phyloP scores from a whole-genome alignment of 495 filamentous ascomycete genomes.

The Neurospora sublineolata region DNA sequence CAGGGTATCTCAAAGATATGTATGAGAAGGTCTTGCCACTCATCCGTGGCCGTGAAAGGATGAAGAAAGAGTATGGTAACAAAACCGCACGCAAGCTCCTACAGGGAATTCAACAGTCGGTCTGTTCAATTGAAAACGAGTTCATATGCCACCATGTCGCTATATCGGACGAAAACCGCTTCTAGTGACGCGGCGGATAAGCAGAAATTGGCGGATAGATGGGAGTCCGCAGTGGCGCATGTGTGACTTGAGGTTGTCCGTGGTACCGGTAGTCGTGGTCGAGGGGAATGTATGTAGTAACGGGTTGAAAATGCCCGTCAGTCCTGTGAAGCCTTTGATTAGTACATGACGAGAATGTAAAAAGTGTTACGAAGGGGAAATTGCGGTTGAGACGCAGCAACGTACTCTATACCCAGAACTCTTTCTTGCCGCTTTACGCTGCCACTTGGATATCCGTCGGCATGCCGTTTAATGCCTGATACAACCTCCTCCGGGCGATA shows the following conservation, averaged over 20 bases:
- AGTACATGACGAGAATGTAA: neutral
- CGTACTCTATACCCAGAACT: slow-evolving; percentile 16
- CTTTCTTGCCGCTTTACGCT: slow-evolving; percentile 12
- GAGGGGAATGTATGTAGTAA: neutral
- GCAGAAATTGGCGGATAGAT: neutral
- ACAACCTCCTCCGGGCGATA: neutral
- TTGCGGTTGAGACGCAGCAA: neutral
- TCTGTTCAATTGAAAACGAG: neutral
- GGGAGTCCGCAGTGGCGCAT: neutral
- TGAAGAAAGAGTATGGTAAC: neutral
- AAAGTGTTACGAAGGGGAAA: neutral
- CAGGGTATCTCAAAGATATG: neutral
- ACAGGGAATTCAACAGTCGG: neutral
- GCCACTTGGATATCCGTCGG: neutral
- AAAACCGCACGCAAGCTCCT: neutral
- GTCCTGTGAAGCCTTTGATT: neutral
- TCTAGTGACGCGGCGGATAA: neutral
- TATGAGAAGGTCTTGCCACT: neutral
- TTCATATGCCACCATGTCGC: neutral
- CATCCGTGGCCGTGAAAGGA: neutral
- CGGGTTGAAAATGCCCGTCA: neutral
- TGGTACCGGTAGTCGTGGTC: neutral
- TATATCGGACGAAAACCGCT: neutral
- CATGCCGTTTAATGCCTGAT: neutral
- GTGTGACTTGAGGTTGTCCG: neutral